Conservation (phyloP, 768 basidiomycete genomes). For the Leccinum disarticulatum region DNA sequence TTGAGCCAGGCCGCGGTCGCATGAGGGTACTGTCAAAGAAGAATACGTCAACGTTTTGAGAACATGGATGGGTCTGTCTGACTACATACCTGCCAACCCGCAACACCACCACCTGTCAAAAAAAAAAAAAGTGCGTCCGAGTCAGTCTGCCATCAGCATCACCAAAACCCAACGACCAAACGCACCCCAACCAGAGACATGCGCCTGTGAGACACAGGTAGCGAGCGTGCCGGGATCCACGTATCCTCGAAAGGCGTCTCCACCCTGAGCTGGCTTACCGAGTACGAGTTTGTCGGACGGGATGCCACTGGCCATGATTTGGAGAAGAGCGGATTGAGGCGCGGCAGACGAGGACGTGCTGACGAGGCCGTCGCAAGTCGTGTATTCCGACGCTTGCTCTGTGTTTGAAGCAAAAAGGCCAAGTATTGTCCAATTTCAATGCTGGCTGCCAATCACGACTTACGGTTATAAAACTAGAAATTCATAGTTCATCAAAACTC, state of each 20-base stretch:
- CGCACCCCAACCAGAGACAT: constrained; percentile 15
- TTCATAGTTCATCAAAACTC: neutral
- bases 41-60: neutral
- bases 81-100: constrained; percentile 35
- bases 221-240: constrained; percentile 57
- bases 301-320: constrained; percentile 55
- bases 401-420: neutral
- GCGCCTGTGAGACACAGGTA: constrained; percentile 56
- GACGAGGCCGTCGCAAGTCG: constrained; percentile 38
- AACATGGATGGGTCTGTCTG: neutral
- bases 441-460: neutral
- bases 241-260: constrained; percentile 25
- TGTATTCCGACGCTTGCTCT: constrained; percentile 40
- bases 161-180: neutral
- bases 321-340: constrained; percentile 44
- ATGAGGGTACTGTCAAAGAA: constrained; percentile 34
- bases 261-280: constrained; percentile 57
- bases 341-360: constrained; percentile 38
- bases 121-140: too few relatives aligned
- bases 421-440: neutral
- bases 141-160: neutral
- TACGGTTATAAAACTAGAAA: constrained; percentile 24
- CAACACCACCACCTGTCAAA: constrained; percentile 34
- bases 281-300: constrained; percentile 68
- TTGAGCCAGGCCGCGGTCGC: constrained; percentile 37